Evolutionary conservation across 2,329 filamentous ascomycete species (phyloP).

Genomic region (Cordyceps fumosorosea): DNA sequence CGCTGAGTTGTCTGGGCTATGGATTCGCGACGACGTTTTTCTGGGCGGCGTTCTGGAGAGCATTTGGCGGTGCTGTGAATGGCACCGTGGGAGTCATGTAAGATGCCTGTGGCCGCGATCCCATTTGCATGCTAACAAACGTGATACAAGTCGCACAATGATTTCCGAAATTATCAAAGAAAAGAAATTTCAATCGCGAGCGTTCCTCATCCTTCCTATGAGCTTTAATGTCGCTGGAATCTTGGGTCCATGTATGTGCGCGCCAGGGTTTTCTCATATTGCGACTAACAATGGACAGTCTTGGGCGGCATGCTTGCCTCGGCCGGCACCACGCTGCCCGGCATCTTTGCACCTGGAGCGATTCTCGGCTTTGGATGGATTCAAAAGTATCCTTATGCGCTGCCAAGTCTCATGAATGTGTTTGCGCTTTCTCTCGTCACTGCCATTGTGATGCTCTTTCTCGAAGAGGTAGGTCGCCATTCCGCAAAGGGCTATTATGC

Average conservation of each 20-base stretch:
- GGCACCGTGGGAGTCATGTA: constrained; percentile 44
- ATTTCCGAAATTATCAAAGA: constrained; percentile 43
- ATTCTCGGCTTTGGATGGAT: constrained; percentile 58
- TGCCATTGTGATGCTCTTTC: constrained; percentile 51
- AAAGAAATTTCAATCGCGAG: constrained; percentile 41
- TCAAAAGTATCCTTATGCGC: constrained; percentile 57
- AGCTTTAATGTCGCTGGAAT: constrained; percentile 43
- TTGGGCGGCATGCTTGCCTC: constrained; percentile 64
- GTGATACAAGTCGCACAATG: constrained; percentile 35
- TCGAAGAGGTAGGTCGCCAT: constrained; percentile 51
- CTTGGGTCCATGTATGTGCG: constrained; percentile 36
- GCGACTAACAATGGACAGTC: constrained; percentile 24
- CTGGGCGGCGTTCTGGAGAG: constrained; percentile 58
- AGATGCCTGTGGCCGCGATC: constrained; percentile 17
- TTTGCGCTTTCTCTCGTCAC: constrained; percentile 51
- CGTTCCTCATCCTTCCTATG: constrained; percentile 41
- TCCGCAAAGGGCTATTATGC: background rate
- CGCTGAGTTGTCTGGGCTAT: constrained; percentile 62
- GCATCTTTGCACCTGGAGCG: constrained; percentile 54
- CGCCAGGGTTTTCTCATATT: background rate
- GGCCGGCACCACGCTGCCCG: constrained; percentile 54
- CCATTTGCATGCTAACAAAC: background rate
- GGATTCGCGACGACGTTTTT: constrained; percentile 63
- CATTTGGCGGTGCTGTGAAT: constrained; percentile 53
- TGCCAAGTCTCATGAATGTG: constrained; percentile 63